Evolutionary conservation across 495 filamentous ascomycete species (phyloP).

Genomic region (Aspergillus olivimuriae): DNA sequence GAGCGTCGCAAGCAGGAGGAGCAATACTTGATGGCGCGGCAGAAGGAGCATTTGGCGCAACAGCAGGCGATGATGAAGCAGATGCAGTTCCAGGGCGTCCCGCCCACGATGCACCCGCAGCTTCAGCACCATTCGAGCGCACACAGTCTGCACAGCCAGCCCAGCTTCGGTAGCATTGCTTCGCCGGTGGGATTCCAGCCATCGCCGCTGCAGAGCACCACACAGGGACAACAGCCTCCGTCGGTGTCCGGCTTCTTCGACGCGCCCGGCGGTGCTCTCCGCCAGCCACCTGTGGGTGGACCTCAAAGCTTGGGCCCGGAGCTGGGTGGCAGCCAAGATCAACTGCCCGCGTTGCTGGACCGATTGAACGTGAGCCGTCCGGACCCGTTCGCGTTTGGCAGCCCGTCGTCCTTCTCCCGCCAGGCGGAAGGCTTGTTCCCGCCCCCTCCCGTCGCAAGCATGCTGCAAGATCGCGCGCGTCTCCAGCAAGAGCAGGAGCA

Average conservation of each 20-base stretch:
- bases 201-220: conserved; percentile 65
- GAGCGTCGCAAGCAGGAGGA: conserved; percentile 97
- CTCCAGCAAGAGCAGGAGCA: conserved; percentile 60
- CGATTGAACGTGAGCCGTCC: conserved; percentile 50
- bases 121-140: conserved; percentile 91
- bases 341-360: conserved; percentile 54
- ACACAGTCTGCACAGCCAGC: conserved; percentile 92
- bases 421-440: conserved; percentile 49
- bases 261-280: conserved; percentile 30
- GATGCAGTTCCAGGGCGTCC: conserved; percentile 57
- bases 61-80: conserved; percentile 75
- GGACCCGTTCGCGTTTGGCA: conserved; percentile 47
- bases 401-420: conserved; percentile 43
- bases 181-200: conserved; percentile 72
- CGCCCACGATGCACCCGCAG: conserved; percentile 43
- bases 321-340: conserved; percentile 48
- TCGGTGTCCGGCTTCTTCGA: conserved; percentile 70
- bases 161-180: conserved; percentile 86
- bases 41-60: conserved; percentile 87
- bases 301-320: conserved; percentile 48
- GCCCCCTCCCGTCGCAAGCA: conserved; percentile 51
- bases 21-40: conserved; percentile 90
- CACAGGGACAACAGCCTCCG: conserved; percentile 44
- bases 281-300: conserved; percentile 39
- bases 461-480: conserved; percentile 55